A percentile compares a stretch with the other conserved stretches of the same genome.
Evolutionary conservation across 2,329 filamentous ascomycete genomes (phyloP).

Genomic region (Epicoccum sorghinum): DNA sequence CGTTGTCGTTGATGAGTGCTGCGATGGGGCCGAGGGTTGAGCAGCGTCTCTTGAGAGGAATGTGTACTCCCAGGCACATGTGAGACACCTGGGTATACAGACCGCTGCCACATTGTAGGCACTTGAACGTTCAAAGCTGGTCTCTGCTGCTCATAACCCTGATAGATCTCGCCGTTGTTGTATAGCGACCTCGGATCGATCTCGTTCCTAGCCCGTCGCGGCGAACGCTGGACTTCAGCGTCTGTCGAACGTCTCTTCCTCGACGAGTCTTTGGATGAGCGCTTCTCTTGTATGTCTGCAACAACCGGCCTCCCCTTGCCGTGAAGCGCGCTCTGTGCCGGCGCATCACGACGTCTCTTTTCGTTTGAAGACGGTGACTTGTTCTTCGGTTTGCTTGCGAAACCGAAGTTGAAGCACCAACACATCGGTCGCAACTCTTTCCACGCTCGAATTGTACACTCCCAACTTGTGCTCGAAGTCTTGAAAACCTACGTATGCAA

Average conservation of each 20-base stretch:
- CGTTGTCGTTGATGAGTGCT: slow-evolving; percentile 40
- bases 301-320: slow-evolving; percentile 32
- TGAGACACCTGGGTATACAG: slow-evolving; percentile 24
- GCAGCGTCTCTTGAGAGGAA: slow-evolving; percentile 43
- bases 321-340: slow-evolving; percentile 28
- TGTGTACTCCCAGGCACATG: slow-evolving; percentile 28
- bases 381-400: slow-evolving; percentile 39
- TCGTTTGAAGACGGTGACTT: slow-evolving; percentile 34
- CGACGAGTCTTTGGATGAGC: slow-evolving; percentile 34
- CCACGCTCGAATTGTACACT: slow-evolving; percentile 29
- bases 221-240: slow-evolving; percentile 28
- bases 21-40: slow-evolving; percentile 46
- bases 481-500: slow-evolving; percentile 30
- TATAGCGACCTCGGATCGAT: slow-evolving; percentile 28
- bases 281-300: slow-evolving; percentile 39
- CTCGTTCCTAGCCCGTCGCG: slow-evolving; percentile 32
- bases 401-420: slow-evolving; percentile 44
- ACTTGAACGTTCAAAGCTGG: slow-evolving; percentile 35
- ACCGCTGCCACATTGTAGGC: slow-evolving; percentile 37
- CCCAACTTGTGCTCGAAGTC: slow-evolving; percentile 16
- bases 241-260: slow-evolving; percentile 35
- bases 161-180: slow-evolving; percentile 23
- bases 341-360: slow-evolving; percentile 39
- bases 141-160: slow-evolving; percentile 25
- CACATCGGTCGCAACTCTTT: slow-evolving; percentile 43